A percentile compares a stretch with the other conserved stretches of the same genome.
These are phyloP conservation scores for Colletotrichum sp. DNA, from an alignment of 2,329 filamentous ascomycete genomes.

Conservation along the genomic window DNA sequence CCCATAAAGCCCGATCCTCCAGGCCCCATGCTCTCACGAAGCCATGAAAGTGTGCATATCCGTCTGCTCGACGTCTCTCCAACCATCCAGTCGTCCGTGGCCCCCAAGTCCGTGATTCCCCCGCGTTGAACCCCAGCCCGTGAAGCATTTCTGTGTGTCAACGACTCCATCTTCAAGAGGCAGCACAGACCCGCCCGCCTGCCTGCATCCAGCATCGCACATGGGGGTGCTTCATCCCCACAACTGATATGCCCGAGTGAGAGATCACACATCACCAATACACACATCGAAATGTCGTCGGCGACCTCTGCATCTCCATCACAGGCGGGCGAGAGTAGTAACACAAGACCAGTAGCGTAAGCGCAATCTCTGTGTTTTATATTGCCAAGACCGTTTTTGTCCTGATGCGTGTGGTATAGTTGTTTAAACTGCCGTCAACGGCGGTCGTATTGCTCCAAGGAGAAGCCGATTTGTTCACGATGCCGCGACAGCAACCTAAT, in stretches of 20 bases:
- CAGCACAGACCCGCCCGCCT: background rate
- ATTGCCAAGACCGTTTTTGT: background rate
- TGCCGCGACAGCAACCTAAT: slow-evolving; percentile 33
- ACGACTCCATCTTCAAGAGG: background rate
- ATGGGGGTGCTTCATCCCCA: slow-evolving; percentile 4
- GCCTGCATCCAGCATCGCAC: background rate
- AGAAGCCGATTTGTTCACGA: slow-evolving; percentile 37
- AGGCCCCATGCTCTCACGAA: background rate
- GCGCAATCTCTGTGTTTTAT: background rate
- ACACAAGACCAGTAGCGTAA: slow-evolving; percentile 31
- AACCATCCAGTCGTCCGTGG: background rate
- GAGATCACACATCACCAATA: background rate
- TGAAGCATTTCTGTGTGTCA: slow-evolving; percentile 7
- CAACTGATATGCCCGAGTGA: background rate
- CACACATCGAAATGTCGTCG: background rate
- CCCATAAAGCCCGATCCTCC: background rate
- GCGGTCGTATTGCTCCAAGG: slow-evolving; percentile 40
- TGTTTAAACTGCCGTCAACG: slow-evolving; percentile 39
- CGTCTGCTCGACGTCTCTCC: background rate
- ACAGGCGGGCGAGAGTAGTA: background rate
- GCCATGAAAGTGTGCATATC: background rate
- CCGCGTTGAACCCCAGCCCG: slow-evolving; percentile 1
- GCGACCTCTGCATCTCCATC: background rate
- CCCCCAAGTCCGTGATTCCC: background rate
- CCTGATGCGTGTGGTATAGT: slow-evolving; percentile 22